phyloP scores from a whole-genome alignment of 441 rosid genomes.

The Eutrema salsugineum region DNA sequence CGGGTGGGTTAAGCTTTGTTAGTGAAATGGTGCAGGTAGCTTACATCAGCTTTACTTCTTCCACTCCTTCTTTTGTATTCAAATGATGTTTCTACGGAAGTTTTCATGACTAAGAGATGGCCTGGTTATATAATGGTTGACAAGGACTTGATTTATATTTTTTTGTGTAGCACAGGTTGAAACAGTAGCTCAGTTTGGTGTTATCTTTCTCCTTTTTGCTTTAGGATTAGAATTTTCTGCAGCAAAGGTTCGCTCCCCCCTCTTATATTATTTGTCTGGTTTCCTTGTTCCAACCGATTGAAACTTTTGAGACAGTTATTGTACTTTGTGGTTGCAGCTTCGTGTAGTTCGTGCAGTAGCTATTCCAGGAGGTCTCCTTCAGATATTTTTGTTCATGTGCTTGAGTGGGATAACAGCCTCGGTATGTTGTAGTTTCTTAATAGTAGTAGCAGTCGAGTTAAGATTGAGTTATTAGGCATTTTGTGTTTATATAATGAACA shows the following conservation, averaged over 20 bases:
- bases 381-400: slow-evolving; percentile 91
- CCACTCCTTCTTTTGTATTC: not conserved
- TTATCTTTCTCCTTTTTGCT: slow-evolving; percentile 95
- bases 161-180: slow-evolving; percentile 62
- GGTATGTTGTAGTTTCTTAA: slow-evolving; percentile 43
- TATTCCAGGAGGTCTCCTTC: slow-evolving; percentile 92
- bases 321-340: slow-evolving; percentile 55
- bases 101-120: not conserved
- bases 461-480: not conserved
- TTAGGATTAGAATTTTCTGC: slow-evolving; percentile 91
- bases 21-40: slow-evolving; percentile 99
- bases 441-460: not conserved
- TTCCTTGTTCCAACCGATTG: slow-evolving; percentile 4
- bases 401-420: slow-evolving; percentile 82
- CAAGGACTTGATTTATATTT: slow-evolving; percentile 6
- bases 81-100: not conserved
- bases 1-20: slow-evolving; percentile 93
- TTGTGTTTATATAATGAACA: not conserved
- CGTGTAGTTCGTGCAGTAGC: slow-evolving; percentile 98
- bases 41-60: slow-evolving; percentile 23
- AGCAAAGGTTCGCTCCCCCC: slow-evolving; percentile 58
- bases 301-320: slow-evolving; percentile 7
- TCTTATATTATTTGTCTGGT: slow-evolving; percentile 6
- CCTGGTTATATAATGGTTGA: not conserved
- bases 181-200: slow-evolving; percentile 99